Evolutionary conservation across 495 filamentous ascomycete species (phyloP).

Genomic region (Hyaloscypha hepaticicola): DNA sequence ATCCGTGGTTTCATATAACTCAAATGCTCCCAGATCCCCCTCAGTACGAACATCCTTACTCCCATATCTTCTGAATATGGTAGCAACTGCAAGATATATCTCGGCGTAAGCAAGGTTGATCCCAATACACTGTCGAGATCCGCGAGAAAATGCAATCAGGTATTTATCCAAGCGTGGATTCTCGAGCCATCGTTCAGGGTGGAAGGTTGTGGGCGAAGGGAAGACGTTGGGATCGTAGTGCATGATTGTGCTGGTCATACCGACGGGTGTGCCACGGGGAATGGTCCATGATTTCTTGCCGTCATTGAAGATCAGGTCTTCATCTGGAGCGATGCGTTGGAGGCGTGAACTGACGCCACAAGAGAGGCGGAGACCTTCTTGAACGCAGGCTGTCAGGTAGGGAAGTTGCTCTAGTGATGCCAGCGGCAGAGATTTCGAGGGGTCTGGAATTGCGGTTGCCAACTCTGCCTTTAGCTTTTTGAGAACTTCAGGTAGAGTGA

Average conservation of each 20-base stretch:
- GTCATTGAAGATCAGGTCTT: constrained; percentile 12
- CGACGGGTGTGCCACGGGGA: constrained; percentile 42
- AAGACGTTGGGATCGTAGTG: constrained; percentile 48
- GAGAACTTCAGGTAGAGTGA: constrained; percentile 31
- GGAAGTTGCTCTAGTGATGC: constrained; percentile 42
- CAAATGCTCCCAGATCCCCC: neutral
- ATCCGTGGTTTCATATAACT: neutral
- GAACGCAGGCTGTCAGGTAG: constrained; percentile 45
- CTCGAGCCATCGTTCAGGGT: neutral
- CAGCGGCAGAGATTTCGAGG: constrained; percentile 28
- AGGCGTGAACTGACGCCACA: constrained; percentile 37
- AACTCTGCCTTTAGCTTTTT: constrained; percentile 35
- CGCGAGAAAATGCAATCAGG: constrained; percentile 49
- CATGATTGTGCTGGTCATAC: constrained; percentile 46
- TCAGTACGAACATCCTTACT: neutral
- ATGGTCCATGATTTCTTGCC: constrained; percentile 34
- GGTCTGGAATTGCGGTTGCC: constrained; percentile 20
- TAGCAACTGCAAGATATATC: constrained; percentile 39
- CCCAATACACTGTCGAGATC: constrained; percentile 49
- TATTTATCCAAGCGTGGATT: constrained; percentile 37
- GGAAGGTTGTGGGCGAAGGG: constrained; percentile 44
- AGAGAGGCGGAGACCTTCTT: constrained; percentile 45
- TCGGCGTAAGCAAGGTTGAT: constrained; percentile 50
- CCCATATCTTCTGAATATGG: constrained; percentile 35
- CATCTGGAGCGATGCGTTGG: constrained; percentile 37